Percentiles rank a stretch among this genome's conserved stretches.
phyloP scores from a whole-genome alignment of 1,139 yeast genomes.

The Taphrina betulina region DNA sequence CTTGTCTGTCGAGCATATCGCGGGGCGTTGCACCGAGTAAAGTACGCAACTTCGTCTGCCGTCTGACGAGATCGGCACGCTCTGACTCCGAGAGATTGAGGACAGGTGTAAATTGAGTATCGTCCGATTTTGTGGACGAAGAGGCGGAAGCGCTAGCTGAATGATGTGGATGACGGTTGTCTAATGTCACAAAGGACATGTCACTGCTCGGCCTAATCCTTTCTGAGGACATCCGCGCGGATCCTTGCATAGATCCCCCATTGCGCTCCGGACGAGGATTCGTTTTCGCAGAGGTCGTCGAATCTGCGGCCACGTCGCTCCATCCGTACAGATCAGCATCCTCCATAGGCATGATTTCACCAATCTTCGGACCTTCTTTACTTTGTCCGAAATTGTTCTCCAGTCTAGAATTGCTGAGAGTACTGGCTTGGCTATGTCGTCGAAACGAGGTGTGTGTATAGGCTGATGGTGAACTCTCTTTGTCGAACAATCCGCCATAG shows the following conservation, averaged over 20 bases:
- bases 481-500: conserved; percentile 18
- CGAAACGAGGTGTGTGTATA: not conserved
- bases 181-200: not conserved
- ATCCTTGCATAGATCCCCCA: not conserved
- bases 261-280: not conserved
- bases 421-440: no score
- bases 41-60: conserved; percentile 14
- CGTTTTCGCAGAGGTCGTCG: not conserved
- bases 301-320: not conserved
- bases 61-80: conserved; percentile 1
- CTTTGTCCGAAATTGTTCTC: not conserved
- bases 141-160: not conserved
- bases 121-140: conserved; percentile 2
- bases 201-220: not conserved
- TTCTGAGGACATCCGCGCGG: not conserved
- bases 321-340: not conserved
- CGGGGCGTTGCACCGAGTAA: conserved; percentile 7
- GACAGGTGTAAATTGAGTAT: not conserved
- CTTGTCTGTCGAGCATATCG: not conserved
- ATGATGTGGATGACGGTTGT: no score
- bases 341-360: conserved; percentile 1
- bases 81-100: conserved; percentile 6
- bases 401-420: not conserved
- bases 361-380: not conserved
- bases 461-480: not conserved